Evolutionary conservation across 2,329 filamentous ascomycete species (phyloP), one percentile per base, ranked within the genome.

Genomic region (Gliomastix tumulicola): DNA sequence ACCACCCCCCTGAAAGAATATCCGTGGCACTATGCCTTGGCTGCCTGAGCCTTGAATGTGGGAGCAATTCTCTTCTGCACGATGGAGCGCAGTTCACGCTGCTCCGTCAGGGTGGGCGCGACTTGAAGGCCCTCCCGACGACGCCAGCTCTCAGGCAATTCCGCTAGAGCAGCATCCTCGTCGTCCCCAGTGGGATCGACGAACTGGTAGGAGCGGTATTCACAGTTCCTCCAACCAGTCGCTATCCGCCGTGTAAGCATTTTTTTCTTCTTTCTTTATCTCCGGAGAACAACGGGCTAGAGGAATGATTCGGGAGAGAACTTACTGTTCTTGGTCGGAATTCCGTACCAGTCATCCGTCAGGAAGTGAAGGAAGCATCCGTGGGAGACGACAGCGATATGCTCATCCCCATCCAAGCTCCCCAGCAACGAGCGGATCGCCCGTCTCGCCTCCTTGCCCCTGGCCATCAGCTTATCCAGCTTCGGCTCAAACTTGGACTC

Each of bases 321-420:
- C 66, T 38, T 56, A 70, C 68, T 62, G 40, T 42, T 44, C 1
- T 49, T 48, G 4, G 66, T 49, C 49, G 60, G 54, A 18, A 74
- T 71, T 30, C 79, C 83, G 37, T 77, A 68, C 77, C 81, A 94
- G 50, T 94, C 88, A 46, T 88, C 76, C 1, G 86, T 92, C 44
- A 95, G 63, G 50, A 87, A 94, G 56, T 95, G 88, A 49, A 94
- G 55, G 48, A 89, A 84, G 2, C 84, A 85, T 3, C 88, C 88
- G 50, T 94, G 88, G 4, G 86, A 83, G 7, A 94, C 86, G 3
- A 88, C 69, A 0, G 82, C 77, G 20, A 94, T 74, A 47, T 90
- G 74, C 0, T 45, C 52, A 2, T 47, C 41, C 3, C 36, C 34
- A 6, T 45, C 50, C 25, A 28, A 7, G 7, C 53, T 50, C 2